A percentile compares a stretch with the other conserved stretches of the same genome.
Conservation (phyloP, 805 yeast genomes). For the Saturnispora serradocipensis region DNA sequence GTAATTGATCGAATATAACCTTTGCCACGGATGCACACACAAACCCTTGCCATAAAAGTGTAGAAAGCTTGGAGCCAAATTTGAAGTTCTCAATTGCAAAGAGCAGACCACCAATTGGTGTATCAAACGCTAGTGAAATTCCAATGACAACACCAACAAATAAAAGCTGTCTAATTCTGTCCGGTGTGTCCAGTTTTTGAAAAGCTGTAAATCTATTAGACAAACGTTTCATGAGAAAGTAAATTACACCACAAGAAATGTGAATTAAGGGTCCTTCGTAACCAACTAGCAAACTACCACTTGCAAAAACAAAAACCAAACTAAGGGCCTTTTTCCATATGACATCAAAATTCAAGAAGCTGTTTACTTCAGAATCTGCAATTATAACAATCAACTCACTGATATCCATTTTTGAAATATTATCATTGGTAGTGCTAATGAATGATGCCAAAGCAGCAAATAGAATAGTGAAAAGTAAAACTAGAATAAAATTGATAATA, state of each 20-base stretch:
- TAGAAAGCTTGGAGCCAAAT: conserved; percentile 51
- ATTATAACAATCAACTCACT: conserved; percentile 63
- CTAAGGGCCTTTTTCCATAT: conserved; percentile 50
- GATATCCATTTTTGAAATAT: conserved; percentile 52
- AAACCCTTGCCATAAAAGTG: conserved; percentile 75
- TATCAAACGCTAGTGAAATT: conserved; percentile 73
- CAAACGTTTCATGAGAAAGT: conserved; percentile 28
- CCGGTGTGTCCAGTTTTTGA: conserved; percentile 36
- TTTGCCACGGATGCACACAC: conserved; percentile 70
- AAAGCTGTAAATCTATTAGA: conserved; percentile 12
- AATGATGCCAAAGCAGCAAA: conserved; percentile 33
- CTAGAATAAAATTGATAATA: conserved; percentile 18
- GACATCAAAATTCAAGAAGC: conserved; percentile 43
- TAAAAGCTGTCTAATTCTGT: conserved; percentile 53
- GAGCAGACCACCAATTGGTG: conserved; percentile 83
- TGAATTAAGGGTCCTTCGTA: conserved; percentile 85
- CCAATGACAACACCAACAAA: conserved; percentile 80
- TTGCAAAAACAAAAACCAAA: conserved; percentile 54
- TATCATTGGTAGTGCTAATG: conserved; percentile 26
- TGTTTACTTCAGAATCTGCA: conserved; percentile 50
- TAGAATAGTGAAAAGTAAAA: conserved; percentile 28
- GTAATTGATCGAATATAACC: conserved; percentile 42
- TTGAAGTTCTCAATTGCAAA: conserved; percentile 66
- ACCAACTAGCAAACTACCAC: conserved; percentile 70
- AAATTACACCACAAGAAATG: conserved; percentile 54